Percentiles rank a stretch among this genome's conserved stretches.
Evolutionary conservation across 192 early-diverging fungal genomes (phyloP).

Genomic region (Coemansia sp.): DNA sequence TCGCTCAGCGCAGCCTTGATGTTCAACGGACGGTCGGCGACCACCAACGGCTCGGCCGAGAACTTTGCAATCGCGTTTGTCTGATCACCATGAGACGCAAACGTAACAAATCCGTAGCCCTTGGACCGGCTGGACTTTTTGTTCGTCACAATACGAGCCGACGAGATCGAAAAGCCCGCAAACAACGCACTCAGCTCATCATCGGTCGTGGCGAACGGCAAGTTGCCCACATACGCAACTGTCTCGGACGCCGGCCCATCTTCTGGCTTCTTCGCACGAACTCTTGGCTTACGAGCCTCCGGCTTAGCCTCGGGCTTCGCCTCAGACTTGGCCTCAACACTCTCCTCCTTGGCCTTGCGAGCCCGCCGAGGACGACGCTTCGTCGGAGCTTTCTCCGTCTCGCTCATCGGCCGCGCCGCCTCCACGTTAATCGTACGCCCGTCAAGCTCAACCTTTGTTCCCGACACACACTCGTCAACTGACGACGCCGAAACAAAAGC

Average conservation of each 20-base stretch:
- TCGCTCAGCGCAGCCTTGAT: slow-evolving; percentile 53
- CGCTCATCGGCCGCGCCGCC: slow-evolving; percentile 68
- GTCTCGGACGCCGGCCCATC: slow-evolving; percentile 49
- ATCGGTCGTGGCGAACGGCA: slow-evolving; percentile 71
- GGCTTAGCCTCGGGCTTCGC: background rate
- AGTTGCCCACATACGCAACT: slow-evolving; percentile 76
- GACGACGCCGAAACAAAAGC: slow-evolving; percentile 71
- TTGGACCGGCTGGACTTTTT: slow-evolving; percentile 71
- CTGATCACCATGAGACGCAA: slow-evolving; percentile 76
- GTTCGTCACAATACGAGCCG: slow-evolving; percentile 72
- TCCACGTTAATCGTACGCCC: slow-evolving; percentile 91
- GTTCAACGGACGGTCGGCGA: slow-evolving; percentile 33
- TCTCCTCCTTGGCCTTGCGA: slow-evolving; percentile 37
- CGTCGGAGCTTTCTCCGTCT: slow-evolving; percentile 26
- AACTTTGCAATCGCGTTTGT: slow-evolving; percentile 35
- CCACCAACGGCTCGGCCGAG: slow-evolving; percentile 14
- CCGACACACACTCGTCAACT: slow-evolving; percentile 67
- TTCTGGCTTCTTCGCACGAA: background rate
- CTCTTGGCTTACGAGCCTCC: slow-evolving; percentile 3
- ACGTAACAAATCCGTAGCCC: slow-evolving; percentile 95
- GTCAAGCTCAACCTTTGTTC: slow-evolving; percentile 72
- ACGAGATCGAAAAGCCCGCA: slow-evolving; percentile 64
- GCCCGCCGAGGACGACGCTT: slow-evolving; percentile 26
- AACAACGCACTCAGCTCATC: slow-evolving; percentile 74
- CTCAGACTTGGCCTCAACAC: slow-evolving; percentile 11